Percentiles rank a stretch among this genome's conserved stretches.
Evolutionary conservation across 768 basidiomycete genomes (phyloP).

Genomic region (Lactarius akahatsu): DNA sequence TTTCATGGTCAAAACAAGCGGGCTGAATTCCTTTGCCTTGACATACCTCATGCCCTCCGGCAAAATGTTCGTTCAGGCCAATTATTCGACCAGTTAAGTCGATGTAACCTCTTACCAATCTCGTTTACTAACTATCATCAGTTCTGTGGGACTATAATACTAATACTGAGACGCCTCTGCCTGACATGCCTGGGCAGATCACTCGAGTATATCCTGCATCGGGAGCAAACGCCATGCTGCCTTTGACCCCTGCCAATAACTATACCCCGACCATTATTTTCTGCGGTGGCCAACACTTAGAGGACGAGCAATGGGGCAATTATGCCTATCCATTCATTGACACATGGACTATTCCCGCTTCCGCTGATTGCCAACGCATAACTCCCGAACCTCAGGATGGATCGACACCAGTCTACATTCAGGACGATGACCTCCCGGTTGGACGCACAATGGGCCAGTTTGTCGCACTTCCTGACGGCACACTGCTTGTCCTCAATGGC

Average conservation of each 20-base stretch:
- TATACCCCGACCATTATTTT: slow-evolving; percentile 83
- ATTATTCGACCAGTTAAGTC: slow-evolving; percentile 65
- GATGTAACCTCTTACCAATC: slow-evolving; percentile 4
- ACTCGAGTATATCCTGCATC: slow-evolving; percentile 87
- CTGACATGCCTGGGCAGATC: slow-evolving; percentile 69
- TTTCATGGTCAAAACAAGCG: slow-evolving; percentile 69
- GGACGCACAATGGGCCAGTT: slow-evolving; percentile 90
- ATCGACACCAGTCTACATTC: slow-evolving; percentile 53
- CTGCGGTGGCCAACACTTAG: slow-evolving; percentile 86
- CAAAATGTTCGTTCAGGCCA: slow-evolving; percentile 78
- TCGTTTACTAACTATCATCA: slow-evolving; percentile 29
- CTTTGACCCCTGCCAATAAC: slow-evolving; percentile 84
- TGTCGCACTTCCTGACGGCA: slow-evolving; percentile 75
- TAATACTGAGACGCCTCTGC: slow-evolving; percentile 62
- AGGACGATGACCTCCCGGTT: slow-evolving; percentile 74
- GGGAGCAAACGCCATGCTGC: slow-evolving; percentile 84
- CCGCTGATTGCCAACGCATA: slow-evolving; percentile 73
- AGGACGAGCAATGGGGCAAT: slow-evolving; percentile 69
- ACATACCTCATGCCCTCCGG: slow-evolving; percentile 73
- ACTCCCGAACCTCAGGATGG: slow-evolving; percentile 80
- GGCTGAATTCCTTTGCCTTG: slow-evolving; percentile 74
- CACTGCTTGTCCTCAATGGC: slow-evolving; percentile 76
- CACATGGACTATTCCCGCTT: slow-evolving; percentile 69
- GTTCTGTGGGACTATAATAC: slow-evolving; percentile 52
- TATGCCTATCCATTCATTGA: slow-evolving; percentile 71